Evolutionary conservation across 2,329 filamentous ascomycete genomes (phyloP), one percentile per base, ranked within the genome.

Genomic region (Grosmannia huntii): DNA sequence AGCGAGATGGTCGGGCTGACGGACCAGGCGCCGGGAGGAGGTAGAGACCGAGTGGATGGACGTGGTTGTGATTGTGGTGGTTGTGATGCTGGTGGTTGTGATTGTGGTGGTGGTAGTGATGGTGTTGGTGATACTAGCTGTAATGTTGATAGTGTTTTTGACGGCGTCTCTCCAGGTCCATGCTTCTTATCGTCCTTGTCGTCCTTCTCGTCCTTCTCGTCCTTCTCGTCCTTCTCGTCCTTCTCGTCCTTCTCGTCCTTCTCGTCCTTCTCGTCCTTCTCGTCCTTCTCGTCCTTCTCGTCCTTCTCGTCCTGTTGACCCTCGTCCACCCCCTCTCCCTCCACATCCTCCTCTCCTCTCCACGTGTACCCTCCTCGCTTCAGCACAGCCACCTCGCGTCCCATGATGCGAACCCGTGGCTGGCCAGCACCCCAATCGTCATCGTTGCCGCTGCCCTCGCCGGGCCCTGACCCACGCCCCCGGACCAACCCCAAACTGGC

Each of bases 361-460:
- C 80, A 83, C 60, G 81, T 75, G 68, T 94, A 94, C 1, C 86
- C 89, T 68, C 86, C 84, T 64, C 90, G 76, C 70, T 89, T 90
- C 65, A 95, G 75, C 1, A 94, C 87, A 4, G 80, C 78, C 16
- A 95, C 74, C 56, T 90, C 83, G 57, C 89, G 79, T 0, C 86
- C 86, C 77, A 94, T 79, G 12, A 95, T 78, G 57, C 71, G 83
- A 4, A 92, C 76, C 31, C 79, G 78, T 0, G 89, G 89, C 69
- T 94, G 89, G 0, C 89, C 89, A 59, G 85, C 78, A 0, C 85
- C 86, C 77, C 86, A 87, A 0, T 83, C 84, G 65, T 87, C 82
- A 46, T 88, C 82, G 51, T 88, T 86, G 0, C 88, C 82, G 52
- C 88, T 86, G 0, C 83, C 31, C 31, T 33, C 31, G 11, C 31